Base-by-base conservation (phyloP, 306 rosid genomes). In the Castanea mollissima region DNA sequence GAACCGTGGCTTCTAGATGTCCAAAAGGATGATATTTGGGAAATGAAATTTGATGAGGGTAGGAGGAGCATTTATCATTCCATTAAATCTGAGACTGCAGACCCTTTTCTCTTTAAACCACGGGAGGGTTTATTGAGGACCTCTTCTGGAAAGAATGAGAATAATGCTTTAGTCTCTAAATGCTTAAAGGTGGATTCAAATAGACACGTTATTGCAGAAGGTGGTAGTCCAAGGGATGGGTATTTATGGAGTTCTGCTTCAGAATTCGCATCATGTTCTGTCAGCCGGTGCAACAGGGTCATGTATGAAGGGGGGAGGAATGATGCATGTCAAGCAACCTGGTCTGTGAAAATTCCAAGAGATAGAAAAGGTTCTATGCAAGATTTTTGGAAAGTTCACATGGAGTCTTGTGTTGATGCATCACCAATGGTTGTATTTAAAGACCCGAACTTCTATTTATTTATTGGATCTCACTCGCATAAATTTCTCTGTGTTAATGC, bases 391-490 rank as follows among this genome's bases (percentile, higher is more conserved):
- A 91, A 91, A 86, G 88, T 91, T 88, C 34, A 85, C 82, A 79
- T 85, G 92, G 95, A 92, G 74, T 94, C 97, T 55, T 94, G 98
- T 84, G 97, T 94, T 79, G 98, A 92, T 81, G 98, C 97, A 74
- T 94, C 98, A 27, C 95, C 98, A n/a, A 63, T 91, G 77, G 77
- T 94, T 78, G 92, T 92, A 75, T 83, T 82, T 65, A 88, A 82
- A 81, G 88, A 82, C 84, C 58, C 82, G 27, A 85, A 88, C 54
- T 67, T 86, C 76, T 91, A 82, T 83, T 85, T 94, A 79, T 91
- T 92, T 81, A 86, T 94, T 84, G 97, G 97, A 83, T 92, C 98
- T 74, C 98, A 91, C 90, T 91, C 98, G 0, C 87, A 83, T 76
- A 93, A 91, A 77, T 94, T 94, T 88, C 56, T 87, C 52, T 94